phyloP scores from a whole-genome alignment of 2,329 filamentous ascomycete species.

The Fusarium avenaceum region DNA sequence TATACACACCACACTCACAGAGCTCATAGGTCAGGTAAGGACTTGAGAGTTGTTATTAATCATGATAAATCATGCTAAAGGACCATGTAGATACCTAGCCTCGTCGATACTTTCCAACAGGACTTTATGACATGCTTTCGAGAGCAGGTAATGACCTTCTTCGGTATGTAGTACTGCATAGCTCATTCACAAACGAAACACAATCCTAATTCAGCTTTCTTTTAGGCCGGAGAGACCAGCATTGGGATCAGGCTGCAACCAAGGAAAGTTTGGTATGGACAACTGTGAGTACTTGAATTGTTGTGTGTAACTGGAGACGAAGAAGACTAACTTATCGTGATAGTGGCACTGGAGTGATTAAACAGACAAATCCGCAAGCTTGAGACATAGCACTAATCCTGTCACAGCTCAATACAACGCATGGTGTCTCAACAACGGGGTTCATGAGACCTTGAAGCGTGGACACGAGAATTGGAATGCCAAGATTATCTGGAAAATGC shows the following conservation, averaged over 20 bases:
- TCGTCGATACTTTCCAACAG: neutral
- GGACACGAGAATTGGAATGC: constrained; percentile 50
- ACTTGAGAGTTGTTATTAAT: fast-evolving
- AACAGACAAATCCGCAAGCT: neutral
- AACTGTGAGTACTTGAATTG: constrained; percentile 26
- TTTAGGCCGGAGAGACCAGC: constrained; percentile 16
- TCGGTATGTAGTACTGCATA: constrained; percentile 27
- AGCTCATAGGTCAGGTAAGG: neutral
- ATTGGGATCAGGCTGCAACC: constrained; percentile 42
- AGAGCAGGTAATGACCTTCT: constrained; percentile 31
- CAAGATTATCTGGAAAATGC: constrained; percentile 53
- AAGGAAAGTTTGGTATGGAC: constrained; percentile 28
- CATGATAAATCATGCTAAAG: constrained; percentile 1
- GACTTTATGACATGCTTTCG: constrained; percentile 30
- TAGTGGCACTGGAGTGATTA: constrained; percentile 46
- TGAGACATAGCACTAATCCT: constrained; percentile 1
- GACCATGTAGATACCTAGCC: constrained; percentile 15
- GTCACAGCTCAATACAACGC: constrained; percentile 49
- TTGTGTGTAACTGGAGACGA: neutral
- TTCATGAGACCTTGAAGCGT: constrained; percentile 40
- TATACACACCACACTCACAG: neutral
- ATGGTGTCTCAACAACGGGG: constrained; percentile 50
- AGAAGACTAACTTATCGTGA: neutral
- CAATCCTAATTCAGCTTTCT: neutral
- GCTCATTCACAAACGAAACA: neutral